A percentile compares a stretch with the other conserved stretches of the same genome.
Conservation (phyloP, 73 alveolate genomes). For the Paramecium octaurelia region DNA sequence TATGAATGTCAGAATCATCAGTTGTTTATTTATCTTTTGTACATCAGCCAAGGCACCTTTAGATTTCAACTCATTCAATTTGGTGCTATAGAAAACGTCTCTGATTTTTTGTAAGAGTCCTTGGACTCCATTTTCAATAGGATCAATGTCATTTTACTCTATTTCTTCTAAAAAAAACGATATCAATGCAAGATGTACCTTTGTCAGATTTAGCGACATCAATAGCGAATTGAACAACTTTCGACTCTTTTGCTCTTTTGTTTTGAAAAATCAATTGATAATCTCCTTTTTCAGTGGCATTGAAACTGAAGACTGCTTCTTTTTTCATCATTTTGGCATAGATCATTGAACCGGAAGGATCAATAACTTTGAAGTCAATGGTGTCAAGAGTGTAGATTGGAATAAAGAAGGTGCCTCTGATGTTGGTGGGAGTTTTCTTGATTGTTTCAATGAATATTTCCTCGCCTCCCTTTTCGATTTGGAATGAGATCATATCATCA, state of each 20-base stretch:
- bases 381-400: conserved; percentile 12
- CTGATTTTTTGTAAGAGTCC: background rate
- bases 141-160: conserved; percentile 12
- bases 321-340: conserved; percentile 42
- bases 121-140: background rate
- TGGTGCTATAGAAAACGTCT: conserved; percentile 13
- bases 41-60: conserved; percentile 12
- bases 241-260: conserved; percentile 34
- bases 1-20: conserved; percentile 3
- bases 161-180: background rate
- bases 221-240: conserved; percentile 23
- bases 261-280: background rate
- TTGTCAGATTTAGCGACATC: conserved; percentile 35
- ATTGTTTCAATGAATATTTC: conserved; percentile 27
- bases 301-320: conserved; percentile 39
- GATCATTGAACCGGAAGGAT: conserved; percentile 43
- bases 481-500: conserved; percentile 40
- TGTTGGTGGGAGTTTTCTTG: background rate
- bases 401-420: conserved; percentile 38
- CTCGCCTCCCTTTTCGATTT: conserved; percentile 7
- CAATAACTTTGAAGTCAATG: conserved; percentile 23
- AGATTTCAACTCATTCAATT: conserved; percentile 12
- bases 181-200: background rate
- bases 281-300: conserved; percentile 7
- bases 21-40: background rate